A percentile compares a stretch with the other conserved stretches of the same genome.
phyloP scores from a whole-genome alignment of 768 basidiomycete genomes.

The Rubroboletus pulcherrimus region DNA sequence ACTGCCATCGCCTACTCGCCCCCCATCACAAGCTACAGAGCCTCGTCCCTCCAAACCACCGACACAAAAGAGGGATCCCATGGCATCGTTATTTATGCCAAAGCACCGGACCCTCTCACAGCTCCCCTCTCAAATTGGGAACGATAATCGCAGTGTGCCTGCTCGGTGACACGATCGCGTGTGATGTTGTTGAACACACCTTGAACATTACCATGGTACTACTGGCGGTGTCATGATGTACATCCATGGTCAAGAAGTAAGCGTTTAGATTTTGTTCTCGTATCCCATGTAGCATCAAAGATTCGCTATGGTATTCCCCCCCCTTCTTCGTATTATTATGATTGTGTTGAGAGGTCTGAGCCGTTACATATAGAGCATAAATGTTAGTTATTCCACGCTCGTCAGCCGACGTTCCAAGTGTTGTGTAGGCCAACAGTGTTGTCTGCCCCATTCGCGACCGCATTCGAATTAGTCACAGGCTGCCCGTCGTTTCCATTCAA shows the following conservation, averaged over 20 bases:
- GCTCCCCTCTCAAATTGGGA: constrained; percentile 36
- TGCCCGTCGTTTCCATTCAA: constrained; percentile 17
- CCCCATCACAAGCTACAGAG: constrained; percentile 22
- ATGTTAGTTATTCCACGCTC: background rate
- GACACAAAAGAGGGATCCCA: constrained; percentile 58
- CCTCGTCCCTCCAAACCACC: constrained; percentile 36
- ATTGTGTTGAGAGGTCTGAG: background rate
- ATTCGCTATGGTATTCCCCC: constrained; percentile 1
- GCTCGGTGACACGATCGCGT: constrained; percentile 14
- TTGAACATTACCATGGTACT: background rate
- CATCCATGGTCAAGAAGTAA: constrained; percentile 6
- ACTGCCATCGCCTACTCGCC: constrained; percentile 6
- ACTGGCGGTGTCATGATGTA: background rate
- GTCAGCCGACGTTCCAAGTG: constrained; percentile 48
- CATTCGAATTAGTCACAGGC: constrained; percentile 32
- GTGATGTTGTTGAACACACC: background rate
- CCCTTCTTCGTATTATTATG: constrained; percentile 8
- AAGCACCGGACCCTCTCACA: constrained; percentile 67
- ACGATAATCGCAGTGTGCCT: constrained; percentile 19
- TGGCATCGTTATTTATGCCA: constrained; percentile 64
- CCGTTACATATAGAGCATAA: constrained; percentile 2
- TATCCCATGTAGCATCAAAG: constrained; percentile 16
- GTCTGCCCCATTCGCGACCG: constrained; percentile 59
- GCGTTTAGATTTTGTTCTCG: constrained; percentile 2
- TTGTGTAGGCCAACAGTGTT: constrained; percentile 82